Evolutionary conservation across 1,284 basidiomycete genomes (phyloP).

Genomic region (Marasmius sp.): DNA sequence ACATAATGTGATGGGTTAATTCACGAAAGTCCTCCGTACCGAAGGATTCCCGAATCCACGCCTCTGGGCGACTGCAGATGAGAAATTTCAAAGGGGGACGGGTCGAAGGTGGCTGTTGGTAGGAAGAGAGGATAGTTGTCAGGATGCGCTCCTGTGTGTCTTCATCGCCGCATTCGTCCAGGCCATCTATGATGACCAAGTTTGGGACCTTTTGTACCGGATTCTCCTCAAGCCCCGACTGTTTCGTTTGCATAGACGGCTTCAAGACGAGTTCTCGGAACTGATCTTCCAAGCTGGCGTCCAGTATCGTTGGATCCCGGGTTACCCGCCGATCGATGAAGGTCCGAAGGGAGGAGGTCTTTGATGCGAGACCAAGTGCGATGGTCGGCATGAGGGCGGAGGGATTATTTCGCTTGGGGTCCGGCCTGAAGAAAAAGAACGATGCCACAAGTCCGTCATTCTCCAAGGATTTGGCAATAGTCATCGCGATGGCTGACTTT

Average conservation of each 20-base stretch:
- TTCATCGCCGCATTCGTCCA: conserved; percentile 16
- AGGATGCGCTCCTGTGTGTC: not conserved
- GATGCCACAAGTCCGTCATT: not conserved
- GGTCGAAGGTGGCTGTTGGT: not conserved
- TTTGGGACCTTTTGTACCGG: too few species aligned
- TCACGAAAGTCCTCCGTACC: not conserved
- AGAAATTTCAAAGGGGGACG: conserved; percentile 17
- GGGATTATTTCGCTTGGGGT: not conserved
- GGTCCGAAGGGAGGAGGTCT: too few species aligned
- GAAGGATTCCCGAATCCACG: conserved; percentile 14
- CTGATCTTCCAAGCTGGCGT: not conserved
- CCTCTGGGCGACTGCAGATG: conserved; percentile 19
- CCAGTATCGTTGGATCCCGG: not conserved
- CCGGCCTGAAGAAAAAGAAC: not conserved
- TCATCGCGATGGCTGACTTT: not conserved
- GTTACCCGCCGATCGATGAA: not conserved
- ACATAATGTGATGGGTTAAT: not conserved
- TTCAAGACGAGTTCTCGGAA: conserved; percentile 1
- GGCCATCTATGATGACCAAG: too few species aligned
- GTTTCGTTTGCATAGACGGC: too few species aligned
- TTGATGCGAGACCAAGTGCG: not conserved
- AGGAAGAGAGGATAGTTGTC: not conserved
- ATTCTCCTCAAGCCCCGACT: too few species aligned
- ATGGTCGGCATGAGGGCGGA: not conserved
- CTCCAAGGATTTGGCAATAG: not conserved